Evolutionary conservation across 345 rosid species (phyloP).

Genomic region (Eucalyptus guilfoylei): DNA sequence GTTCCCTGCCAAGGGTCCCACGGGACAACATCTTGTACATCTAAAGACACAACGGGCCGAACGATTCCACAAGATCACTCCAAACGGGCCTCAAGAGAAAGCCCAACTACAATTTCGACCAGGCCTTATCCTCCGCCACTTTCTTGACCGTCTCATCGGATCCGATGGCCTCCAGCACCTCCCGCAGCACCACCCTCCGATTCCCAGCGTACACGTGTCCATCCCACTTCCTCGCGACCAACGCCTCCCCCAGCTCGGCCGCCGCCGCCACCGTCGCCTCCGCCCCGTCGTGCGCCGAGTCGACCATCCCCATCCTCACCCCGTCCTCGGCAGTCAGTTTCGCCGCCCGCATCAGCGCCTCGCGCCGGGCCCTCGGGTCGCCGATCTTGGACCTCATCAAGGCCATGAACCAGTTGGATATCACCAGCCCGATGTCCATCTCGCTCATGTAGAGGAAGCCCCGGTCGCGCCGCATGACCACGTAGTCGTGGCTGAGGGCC

Average conservation of each 20-base stretch:
- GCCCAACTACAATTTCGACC: not conserved
- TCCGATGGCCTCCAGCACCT: conserved; percentile 9
- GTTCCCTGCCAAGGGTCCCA: too few species aligned
- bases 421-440: conserved; percentile 32
- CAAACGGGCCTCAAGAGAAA: too few species aligned
- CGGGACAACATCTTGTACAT: too few species aligned
- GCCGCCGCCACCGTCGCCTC: conserved; percentile 39
- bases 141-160: not conserved
- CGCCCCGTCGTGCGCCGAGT: conserved; percentile 31
- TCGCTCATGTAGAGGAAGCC: conserved; percentile 78
- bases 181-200: conserved; percentile 15
- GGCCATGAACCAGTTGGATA: conserved; percentile 32
- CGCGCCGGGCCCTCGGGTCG: conserved; percentile 25
- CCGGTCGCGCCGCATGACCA: conserved; percentile 47
- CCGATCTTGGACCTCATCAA: conserved; percentile 23
- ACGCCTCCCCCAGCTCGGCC: conserved; percentile 23
- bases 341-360: conserved; percentile 30
- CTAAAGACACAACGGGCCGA: too few species aligned
- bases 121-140: not conserved
- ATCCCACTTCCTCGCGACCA: conserved; percentile 17
- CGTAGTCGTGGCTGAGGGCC: conserved; percentile 54
- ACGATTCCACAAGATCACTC: too few species aligned
- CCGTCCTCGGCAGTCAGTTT: conserved; percentile 45
- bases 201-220: conserved; percentile 46
- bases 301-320: conserved; percentile 32